Percentiles rank a stretch among this genome's conserved stretches.
Conservation (phyloP, 129 eudicot species). For the Dittrichia graveolens region DNA sequence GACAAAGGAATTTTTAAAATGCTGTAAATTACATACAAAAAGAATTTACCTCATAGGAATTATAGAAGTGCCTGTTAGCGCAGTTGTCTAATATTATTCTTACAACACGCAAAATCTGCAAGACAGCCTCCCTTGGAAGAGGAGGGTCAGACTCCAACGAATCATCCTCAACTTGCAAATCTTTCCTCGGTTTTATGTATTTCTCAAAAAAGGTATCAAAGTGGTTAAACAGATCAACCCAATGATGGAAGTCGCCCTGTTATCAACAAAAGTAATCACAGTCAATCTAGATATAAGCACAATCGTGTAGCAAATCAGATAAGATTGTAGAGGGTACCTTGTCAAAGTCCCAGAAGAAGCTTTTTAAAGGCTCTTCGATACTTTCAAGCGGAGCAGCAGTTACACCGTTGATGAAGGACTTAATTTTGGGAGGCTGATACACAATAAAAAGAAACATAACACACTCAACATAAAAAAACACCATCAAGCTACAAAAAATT, state of each 20-base stretch:
- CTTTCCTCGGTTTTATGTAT: slow-evolving; percentile 85
- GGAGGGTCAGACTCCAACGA: slow-evolving; percentile 82
- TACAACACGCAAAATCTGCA: slow-evolving; percentile 89
- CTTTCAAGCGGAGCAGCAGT: slow-evolving; percentile 72
- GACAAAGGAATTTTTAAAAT: not conserved
- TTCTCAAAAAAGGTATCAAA: slow-evolving; percentile 90
- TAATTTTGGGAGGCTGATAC: slow-evolving; percentile 89
- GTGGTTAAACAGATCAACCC: slow-evolving; percentile 94
- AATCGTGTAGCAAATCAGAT: slow-evolving; percentile 5
- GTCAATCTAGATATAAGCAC: slow-evolving; percentile 24
- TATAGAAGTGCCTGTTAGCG: slow-evolving; percentile 88
- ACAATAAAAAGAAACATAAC: slow-evolving; percentile 22
- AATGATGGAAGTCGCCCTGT: slow-evolving; percentile 98
- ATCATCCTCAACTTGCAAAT: slow-evolving; percentile 77
- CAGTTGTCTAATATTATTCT: slow-evolving; percentile 88
- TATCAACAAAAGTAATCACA: slow-evolving; percentile 23
- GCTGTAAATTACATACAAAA: not conserved
- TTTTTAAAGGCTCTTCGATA: slow-evolving; percentile 71
- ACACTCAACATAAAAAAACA: slow-evolving; percentile 18
- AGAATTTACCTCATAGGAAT: slow-evolving; percentile 83
- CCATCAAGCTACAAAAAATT: not conserved
- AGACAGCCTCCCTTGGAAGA: slow-evolving; percentile 87
- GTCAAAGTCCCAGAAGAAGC: slow-evolving; percentile 92
- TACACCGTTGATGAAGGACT: slow-evolving; percentile 70
- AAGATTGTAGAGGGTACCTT: slow-evolving; percentile 53